These are phyloP conservation scores for Pseudocercospora fuligena DNA, from an alignment of 2,329 filamentous ascomycete species.

Conservation along the genomic window DNA sequence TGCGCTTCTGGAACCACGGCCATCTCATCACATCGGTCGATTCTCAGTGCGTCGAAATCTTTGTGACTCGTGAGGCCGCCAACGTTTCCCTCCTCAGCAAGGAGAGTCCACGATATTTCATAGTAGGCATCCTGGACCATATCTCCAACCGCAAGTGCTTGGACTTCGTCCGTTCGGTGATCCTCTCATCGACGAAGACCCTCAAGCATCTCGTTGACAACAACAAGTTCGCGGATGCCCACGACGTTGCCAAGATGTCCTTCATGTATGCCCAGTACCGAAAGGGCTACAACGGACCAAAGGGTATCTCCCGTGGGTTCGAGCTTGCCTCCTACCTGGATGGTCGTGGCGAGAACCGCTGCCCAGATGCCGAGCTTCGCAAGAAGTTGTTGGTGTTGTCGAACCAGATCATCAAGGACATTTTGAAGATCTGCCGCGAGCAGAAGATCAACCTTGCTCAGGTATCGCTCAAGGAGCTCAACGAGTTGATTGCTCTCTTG, in stretches of 20 bases:
- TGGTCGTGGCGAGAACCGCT: conserved; percentile 46
- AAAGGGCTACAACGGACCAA: conserved; percentile 47
- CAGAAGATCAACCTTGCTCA: conserved; percentile 52
- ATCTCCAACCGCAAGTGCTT: conserved; percentile 45
- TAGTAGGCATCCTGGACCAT: conserved; percentile 47
- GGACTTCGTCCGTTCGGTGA: conserved; percentile 48
- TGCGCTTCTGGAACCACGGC: conserved; percentile 40
- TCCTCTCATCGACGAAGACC: conserved; percentile 45
- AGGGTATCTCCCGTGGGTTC: conserved; percentile 52
- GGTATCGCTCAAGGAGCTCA: conserved; percentile 52
- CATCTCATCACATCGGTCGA: conserved; percentile 45
- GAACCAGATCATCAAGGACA: conserved; percentile 47
- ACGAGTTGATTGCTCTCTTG: conserved; percentile 52
- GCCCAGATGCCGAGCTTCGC: conserved; percentile 42
- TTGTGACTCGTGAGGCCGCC: conserved; percentile 44
- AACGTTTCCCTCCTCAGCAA: conserved; percentile 40
- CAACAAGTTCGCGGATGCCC: conserved; percentile 47
- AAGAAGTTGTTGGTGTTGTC: conserved; percentile 46
- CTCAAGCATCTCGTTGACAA: conserved; percentile 45
- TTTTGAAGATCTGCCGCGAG: conserved; percentile 50
- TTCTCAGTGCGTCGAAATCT: conserved; percentile 31
- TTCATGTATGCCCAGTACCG: conserved; percentile 51
- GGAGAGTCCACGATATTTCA: conserved; percentile 43
- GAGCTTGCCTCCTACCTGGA: conserved; percentile 53
- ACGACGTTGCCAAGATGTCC: conserved; percentile 50